Conservation (phyloP, 2,329 filamentous ascomycete species). For the Hymenoscyphus fraxineus region DNA sequence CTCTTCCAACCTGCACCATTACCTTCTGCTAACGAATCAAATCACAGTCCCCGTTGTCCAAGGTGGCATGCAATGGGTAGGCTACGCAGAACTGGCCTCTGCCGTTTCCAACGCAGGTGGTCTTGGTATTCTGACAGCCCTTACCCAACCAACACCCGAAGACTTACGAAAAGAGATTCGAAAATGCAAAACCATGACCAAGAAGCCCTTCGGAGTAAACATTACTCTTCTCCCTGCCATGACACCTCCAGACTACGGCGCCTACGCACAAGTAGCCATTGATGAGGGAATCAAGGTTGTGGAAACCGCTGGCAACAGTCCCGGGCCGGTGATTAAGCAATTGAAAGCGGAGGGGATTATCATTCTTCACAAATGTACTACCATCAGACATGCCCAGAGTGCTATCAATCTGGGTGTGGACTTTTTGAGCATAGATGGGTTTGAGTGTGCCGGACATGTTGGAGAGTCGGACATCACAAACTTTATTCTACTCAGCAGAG, state of each 20-base stretch:
- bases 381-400: constrained; percentile 85
- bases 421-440: constrained; percentile 94
- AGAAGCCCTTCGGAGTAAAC: constrained; percentile 85
- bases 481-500: constrained; percentile 80
- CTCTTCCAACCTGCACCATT: not conserved
- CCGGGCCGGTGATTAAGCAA: constrained; percentile 84
- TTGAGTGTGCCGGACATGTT: constrained; percentile 91
- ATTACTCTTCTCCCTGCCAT: constrained; percentile 88
- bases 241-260: constrained; percentile 85
- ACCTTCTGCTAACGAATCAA: constrained; percentile 17
- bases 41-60: constrained; percentile 73
- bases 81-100: constrained; percentile 73
- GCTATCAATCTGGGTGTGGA: constrained; percentile 94
- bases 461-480: constrained; percentile 86
- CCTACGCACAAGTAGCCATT: constrained; percentile 88
- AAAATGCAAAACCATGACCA: constrained; percentile 75
- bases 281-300: constrained; percentile 90
- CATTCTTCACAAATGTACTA: constrained; percentile 96
- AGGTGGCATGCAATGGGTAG: constrained; percentile 84
- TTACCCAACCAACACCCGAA: constrained; percentile 90
- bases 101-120: constrained; percentile 80
- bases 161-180: constrained; percentile 92
- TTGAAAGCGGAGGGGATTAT: constrained; percentile 76
- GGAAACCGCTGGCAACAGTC: constrained; percentile 87
- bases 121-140: constrained; percentile 76